A percentile compares a stretch with the other conserved stretches of the same genome.
phyloP scores from a whole-genome alignment of 75 land plant genomes.

The Adiantum capillusveneris region DNA sequence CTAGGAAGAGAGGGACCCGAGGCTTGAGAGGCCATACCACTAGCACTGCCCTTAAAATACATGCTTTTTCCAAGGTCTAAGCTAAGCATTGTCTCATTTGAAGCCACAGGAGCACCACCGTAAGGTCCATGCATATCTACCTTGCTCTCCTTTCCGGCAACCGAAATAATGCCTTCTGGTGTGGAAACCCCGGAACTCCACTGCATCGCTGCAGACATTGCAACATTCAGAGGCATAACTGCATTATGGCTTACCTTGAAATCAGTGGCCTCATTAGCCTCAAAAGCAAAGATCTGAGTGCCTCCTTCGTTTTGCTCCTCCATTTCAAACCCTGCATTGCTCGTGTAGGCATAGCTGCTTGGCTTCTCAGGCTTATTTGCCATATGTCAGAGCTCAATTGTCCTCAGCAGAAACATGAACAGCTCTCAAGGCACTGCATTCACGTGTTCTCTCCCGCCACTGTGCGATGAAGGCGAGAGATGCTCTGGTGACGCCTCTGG shows the following conservation, averaged over 20 bases:
- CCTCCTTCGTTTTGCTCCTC: too few species aligned
- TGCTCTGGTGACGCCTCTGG: too few species aligned
- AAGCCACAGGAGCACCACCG: neutral
- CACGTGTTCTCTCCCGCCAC: too few species aligned
- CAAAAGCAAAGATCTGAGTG: neutral
- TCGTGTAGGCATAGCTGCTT: neutral
- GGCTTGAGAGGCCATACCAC: neutral
- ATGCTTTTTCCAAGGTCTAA: slow-evolving; percentile 15
- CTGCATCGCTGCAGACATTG: neutral
- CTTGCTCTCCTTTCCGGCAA: neutral
- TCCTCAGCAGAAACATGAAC: too few species aligned
- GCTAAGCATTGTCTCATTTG: slow-evolving; percentile 6
- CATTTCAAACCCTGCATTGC: neutral
- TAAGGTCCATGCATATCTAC: neutral
- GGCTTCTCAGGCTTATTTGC: neutral
- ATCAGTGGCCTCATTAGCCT: neutral
- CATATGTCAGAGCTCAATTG: neutral
- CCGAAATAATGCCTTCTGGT: neutral
- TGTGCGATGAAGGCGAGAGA: too few species aligned
- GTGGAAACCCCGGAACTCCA: neutral
- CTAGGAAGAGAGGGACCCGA: neutral
- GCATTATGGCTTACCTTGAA: neutral
- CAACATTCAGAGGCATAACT: slow-evolving; percentile 4
- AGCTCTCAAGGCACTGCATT: too few species aligned
- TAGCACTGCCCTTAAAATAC: slow-evolving; percentile 9